These are phyloP conservation scores for Umbelopsis ramanniana DNA, from an alignment of 192 early-diverging fungal genomes.

Conservation along the genomic window DNA sequence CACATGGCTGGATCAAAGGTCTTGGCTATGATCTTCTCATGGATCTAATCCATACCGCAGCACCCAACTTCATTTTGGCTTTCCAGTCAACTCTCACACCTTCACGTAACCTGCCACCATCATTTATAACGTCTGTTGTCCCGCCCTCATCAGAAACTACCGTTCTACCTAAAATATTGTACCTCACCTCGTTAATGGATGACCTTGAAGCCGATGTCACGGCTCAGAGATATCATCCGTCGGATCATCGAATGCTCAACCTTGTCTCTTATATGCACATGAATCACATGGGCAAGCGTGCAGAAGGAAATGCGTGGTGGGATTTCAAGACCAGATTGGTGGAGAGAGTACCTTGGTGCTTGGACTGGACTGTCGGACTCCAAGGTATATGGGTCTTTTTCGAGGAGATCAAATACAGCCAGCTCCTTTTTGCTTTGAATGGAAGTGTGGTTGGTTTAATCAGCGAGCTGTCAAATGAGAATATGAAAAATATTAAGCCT, in stretches of 20 bases:
- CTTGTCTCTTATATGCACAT: slow-evolving; percentile 75
- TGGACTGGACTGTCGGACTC: slow-evolving; percentile 61
- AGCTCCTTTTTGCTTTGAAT: slow-evolving; percentile 84
- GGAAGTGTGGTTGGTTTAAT: slow-evolving; percentile 83
- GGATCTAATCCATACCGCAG: slow-evolving; percentile 60
- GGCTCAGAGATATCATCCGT: slow-evolving; percentile 52
- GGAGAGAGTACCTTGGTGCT: slow-evolving; percentile 56
- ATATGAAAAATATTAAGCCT: background rate
- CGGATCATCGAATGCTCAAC: slow-evolving; percentile 69
- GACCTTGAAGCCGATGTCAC: slow-evolving; percentile 31
- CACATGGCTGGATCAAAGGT: slow-evolving; percentile 92
- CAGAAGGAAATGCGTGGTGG: slow-evolving; percentile 46
- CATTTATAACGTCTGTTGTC: slow-evolving; percentile 48
- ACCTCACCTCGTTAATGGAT: slow-evolving; percentile 41
- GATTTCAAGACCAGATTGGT: slow-evolving; percentile 58
- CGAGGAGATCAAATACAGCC: slow-evolving; percentile 78
- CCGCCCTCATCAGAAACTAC: background rate
- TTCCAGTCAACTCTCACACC: slow-evolving; percentile 41
- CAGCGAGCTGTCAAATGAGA: slow-evolving; percentile 32
- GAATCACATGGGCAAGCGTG: slow-evolving; percentile 4
- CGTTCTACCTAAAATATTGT: slow-evolving; percentile 28
- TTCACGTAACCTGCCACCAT: slow-evolving; percentile 48
- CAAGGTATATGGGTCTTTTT: slow-evolving; percentile 70
- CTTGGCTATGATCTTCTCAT: slow-evolving; percentile 86
- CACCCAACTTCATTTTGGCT: slow-evolving; percentile 75